Base-by-base conservation (phyloP, 2,329 filamentous ascomycete species). In the Cladorrhinum sp. region DNA sequence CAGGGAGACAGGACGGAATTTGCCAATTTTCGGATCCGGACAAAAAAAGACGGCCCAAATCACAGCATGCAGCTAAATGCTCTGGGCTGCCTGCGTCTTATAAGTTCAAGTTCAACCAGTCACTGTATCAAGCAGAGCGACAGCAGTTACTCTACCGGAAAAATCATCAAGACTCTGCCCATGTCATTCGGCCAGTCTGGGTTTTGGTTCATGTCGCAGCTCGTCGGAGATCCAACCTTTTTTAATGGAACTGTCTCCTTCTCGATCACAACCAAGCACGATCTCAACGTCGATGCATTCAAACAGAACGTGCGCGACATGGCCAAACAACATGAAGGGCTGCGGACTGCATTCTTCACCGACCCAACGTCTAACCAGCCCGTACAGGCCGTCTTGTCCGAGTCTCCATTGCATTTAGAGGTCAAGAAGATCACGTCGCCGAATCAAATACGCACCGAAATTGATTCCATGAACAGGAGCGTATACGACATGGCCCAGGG, bases 401-500 rank as follows among this genome's bases (percentile, higher is more conserved):
- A 53, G 7, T 54, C 57, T 28, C 57, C 33, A 12, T 30, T 59
- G 8, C 48, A n/a, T 18, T 23, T 59, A 9, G 57, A 59, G 18
- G 42, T n/a, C 57, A 59, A 59, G 21, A 54, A 23, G 6, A 59
- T 59, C n/a, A 33, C 50, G 4, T 59, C 50, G 5, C 57, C 57
- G 2, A 26, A 24, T 21, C 49, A 42, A 16, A 28, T 59, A 1
- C 57, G 50, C 33, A 21, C 50, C 14, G 57, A 59, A 12, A 59
- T 54, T 21, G 57, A 54, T 16, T 14, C 50, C 50, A 20, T 53
- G 21, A 59, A 54, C 36, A 26, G 24, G 39, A 20, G 23, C 50
- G 50, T 59, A 12, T 81, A 73, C 30, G 73, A 79, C 55, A 60
- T 83, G 9, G 71, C 69, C 14, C 65, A 64, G 7, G 75, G 77